Percentiles rank a stretch among this genome's conserved stretches.
Evolutionary conservation across 495 filamentous ascomycete genomes (phyloP).

Genomic region (Xylaria telfairii): DNA sequence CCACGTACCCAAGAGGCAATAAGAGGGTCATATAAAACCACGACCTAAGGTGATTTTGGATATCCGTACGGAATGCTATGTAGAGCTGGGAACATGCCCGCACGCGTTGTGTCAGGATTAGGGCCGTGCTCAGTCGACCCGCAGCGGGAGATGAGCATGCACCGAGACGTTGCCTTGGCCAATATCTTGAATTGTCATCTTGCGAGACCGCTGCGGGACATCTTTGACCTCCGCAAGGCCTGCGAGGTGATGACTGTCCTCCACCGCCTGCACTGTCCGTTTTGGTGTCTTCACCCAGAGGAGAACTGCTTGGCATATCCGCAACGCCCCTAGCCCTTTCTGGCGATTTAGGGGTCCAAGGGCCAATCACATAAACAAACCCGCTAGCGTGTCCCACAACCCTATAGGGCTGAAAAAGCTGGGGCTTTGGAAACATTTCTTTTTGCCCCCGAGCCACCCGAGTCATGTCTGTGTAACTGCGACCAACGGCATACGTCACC

Average conservation of each 20-base stretch:
- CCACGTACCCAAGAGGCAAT: background rate
- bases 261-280: background rate
- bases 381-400: constrained; percentile 24
- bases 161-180: background rate
- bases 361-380: constrained; percentile 15
- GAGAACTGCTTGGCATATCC: background rate
- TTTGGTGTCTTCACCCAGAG: too few species aligned
- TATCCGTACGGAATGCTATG: background rate
- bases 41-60: background rate
- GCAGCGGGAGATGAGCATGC: background rate
- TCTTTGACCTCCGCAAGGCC: background rate
- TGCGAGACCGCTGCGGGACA: background rate
- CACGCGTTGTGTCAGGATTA: background rate
- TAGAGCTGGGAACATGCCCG: background rate
- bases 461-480: constrained; percentile 23
- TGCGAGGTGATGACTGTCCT: background rate
- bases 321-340: constrained; percentile 14
- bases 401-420: constrained; percentile 29
- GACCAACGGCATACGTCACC: constrained; percentile 12
- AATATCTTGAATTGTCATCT: background rate
- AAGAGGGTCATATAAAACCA: background rate
- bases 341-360: background rate
- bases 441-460: constrained; percentile 23
- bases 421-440: constrained; percentile 15
- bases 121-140: background rate